Conservation (phyloP, 164 flowering plant genomes). For the Vitis labrusca region DNA sequence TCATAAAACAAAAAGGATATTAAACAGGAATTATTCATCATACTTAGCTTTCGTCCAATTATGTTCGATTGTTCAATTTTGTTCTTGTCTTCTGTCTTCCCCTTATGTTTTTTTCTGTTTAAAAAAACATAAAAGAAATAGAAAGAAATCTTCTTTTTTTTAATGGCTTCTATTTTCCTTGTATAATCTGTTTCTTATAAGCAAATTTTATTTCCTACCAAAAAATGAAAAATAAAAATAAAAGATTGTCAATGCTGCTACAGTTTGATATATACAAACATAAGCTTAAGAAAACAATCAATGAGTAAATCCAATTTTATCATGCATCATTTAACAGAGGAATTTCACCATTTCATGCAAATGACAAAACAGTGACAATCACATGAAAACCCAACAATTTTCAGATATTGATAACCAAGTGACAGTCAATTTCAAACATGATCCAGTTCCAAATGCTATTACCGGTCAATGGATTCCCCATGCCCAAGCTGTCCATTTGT, state of each 20-base stretch:
- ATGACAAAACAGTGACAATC: not conserved
- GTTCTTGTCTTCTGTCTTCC: too few relatives aligned
- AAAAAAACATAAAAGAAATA: too few relatives aligned
- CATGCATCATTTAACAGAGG: too few relatives aligned
- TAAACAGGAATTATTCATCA: too few relatives aligned
- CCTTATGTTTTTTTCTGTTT: too few relatives aligned
- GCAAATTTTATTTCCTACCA: not conserved
- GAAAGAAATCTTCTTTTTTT: not conserved
- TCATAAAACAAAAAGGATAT: too few relatives aligned
- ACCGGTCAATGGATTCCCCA: constrained; percentile 77
- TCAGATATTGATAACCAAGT: too few relatives aligned
- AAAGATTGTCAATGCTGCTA: not conserved
- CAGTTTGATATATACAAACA: not conserved
- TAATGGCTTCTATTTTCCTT: not conserved
- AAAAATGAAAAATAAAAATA: not conserved
- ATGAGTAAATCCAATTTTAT: too few relatives aligned
- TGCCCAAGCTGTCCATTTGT: constrained; percentile 99
- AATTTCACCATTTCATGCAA: too few relatives aligned
- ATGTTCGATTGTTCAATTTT: too few relatives aligned
- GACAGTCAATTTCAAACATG: not conserved
- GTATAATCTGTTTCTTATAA: not conserved
- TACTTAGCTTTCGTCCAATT: too few relatives aligned
- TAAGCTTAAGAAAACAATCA: too few relatives aligned
- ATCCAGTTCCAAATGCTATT: constrained; percentile 26
- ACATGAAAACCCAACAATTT: not conserved